Percentiles rank a stretch among this genome's conserved stretches.
Evolutionary conservation across 176 grass and related monocot genomes (phyloP).

Genomic region (Rhynchospora pubera): DNA sequence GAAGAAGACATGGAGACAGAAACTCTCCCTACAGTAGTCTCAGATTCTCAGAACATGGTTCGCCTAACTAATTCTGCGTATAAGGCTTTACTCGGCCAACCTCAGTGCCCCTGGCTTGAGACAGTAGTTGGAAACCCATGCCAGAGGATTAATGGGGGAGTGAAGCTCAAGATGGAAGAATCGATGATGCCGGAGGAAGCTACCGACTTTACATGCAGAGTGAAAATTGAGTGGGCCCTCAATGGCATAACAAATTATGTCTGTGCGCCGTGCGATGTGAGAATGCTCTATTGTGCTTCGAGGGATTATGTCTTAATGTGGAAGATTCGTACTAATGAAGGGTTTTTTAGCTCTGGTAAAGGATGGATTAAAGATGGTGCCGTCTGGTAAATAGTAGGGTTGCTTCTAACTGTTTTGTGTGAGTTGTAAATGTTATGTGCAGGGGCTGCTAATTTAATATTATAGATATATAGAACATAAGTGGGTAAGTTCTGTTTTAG

Average conservation of each 20-base stretch:
- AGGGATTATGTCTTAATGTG: constrained; percentile 70
- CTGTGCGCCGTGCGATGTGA: constrained; percentile 55
- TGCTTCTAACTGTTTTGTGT: background rate
- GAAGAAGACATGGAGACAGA: constrained; percentile 69
- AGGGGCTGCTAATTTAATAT: constrained; percentile 1
- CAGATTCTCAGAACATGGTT: constrained; percentile 67
- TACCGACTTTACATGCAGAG: constrained; percentile 53
- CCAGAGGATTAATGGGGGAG: constrained; percentile 70
- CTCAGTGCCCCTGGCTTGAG: constrained; percentile 80
- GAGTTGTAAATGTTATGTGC: background rate
- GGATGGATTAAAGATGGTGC: constrained; percentile 1
- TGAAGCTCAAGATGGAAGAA: constrained; percentile 43
- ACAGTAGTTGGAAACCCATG: constrained; percentile 28
- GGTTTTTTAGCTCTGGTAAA: constrained; percentile 24
- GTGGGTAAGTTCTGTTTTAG: background rate
- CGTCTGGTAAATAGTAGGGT: constrained; percentile 1
- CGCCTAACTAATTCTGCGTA: constrained; percentile 82
- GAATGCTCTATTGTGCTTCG: constrained; percentile 48
- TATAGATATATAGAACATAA: constrained; percentile 1
- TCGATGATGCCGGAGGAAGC: constrained; percentile 21
- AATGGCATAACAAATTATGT: constrained; percentile 46
- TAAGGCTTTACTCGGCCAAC: constrained; percentile 78
- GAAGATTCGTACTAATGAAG: constrained; percentile 58
- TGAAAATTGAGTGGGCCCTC: constrained; percentile 70
- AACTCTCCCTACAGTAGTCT: constrained; percentile 54